These are phyloP conservation scores for Trichophaea hybrida DNA, from an alignment of 2,329 filamentous ascomycete species.

Conservation along the genomic window DNA sequence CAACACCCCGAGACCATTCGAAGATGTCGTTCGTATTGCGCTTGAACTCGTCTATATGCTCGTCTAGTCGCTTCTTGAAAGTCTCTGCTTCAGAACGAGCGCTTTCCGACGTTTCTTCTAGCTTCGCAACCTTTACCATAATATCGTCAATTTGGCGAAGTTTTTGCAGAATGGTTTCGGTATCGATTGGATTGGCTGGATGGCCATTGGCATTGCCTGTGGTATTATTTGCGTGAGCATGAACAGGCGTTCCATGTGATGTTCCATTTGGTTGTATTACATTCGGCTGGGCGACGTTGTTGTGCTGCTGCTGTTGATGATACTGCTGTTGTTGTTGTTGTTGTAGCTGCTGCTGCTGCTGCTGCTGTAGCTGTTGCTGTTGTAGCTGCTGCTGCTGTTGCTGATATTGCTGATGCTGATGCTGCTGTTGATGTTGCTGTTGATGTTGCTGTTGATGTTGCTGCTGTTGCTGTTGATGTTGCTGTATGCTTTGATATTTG, in stretches of 20 bases:
- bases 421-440: not conserved
- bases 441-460: not conserved
- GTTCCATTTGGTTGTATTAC: slow-evolving; percentile 10
- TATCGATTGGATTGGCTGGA: slow-evolving; percentile 5
- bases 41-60: slow-evolving; percentile 13
- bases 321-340: not conserved
- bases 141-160: not conserved
- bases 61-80: not conserved
- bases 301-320: not conserved
- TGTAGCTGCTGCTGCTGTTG: not conserved
- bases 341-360: not conserved
- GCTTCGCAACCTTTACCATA: not conserved
- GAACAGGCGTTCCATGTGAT: not conserved
- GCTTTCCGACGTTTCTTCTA: not conserved
- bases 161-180: not conserved
- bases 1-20: slow-evolving; percentile 10
- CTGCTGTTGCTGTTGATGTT: slow-evolving; percentile 7
- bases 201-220: not conserved
- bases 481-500: not conserved
- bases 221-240: not conserved
- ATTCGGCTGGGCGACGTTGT: not conserved
- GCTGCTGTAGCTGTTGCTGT: not conserved
- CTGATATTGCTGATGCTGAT: not conserved
- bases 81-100: not conserved
- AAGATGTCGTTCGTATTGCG: slow-evolving; percentile 16